Evolutionary conservation across 2,329 filamentous ascomycete genomes (phyloP).

Genomic region (Sarocladiaceae sp.): DNA sequence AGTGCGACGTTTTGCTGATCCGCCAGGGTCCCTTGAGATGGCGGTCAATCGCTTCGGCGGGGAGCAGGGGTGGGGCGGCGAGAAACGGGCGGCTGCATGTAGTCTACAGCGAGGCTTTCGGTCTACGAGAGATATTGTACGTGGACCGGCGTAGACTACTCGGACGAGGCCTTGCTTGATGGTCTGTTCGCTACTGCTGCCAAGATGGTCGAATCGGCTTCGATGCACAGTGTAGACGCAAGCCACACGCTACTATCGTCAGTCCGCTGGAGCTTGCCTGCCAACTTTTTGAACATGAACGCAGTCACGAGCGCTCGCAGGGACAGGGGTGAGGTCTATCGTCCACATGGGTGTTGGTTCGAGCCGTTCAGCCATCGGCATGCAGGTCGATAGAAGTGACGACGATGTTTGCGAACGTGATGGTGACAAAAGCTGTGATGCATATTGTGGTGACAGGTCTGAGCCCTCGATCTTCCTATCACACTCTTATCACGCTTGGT

Average conservation of each 20-base stretch:
- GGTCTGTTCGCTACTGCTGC: not conserved
- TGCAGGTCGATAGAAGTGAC: not conserved
- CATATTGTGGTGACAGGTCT: not conserved
- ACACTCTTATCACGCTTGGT: not conserved
- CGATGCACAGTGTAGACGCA: not conserved
- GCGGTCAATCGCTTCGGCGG: constrained; percentile 5
- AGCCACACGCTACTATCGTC: constrained; percentile 8
- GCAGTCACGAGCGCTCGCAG: not conserved
- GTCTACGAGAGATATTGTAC: not conserved
- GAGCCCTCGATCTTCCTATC: not conserved
- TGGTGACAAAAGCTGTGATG: not conserved
- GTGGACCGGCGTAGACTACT: not conserved
- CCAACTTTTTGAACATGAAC: constrained; percentile 7
- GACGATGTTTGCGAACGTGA: not conserved
- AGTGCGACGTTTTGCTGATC: not conserved
- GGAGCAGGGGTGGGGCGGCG: constrained; percentile 1
- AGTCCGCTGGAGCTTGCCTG: not conserved
- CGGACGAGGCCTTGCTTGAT: not conserved
- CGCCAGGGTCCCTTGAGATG: not conserved
- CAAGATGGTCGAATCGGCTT: constrained; percentile 4
- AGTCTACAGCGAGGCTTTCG: not conserved
- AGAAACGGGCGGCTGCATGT: constrained; percentile 1
- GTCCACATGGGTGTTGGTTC: no score
- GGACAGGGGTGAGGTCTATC: not conserved
- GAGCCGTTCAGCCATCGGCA: no score